Evolutionary conservation across 2,329 filamentous ascomycete genomes (phyloP).

Genomic region (Leptographium procerum): DNA sequence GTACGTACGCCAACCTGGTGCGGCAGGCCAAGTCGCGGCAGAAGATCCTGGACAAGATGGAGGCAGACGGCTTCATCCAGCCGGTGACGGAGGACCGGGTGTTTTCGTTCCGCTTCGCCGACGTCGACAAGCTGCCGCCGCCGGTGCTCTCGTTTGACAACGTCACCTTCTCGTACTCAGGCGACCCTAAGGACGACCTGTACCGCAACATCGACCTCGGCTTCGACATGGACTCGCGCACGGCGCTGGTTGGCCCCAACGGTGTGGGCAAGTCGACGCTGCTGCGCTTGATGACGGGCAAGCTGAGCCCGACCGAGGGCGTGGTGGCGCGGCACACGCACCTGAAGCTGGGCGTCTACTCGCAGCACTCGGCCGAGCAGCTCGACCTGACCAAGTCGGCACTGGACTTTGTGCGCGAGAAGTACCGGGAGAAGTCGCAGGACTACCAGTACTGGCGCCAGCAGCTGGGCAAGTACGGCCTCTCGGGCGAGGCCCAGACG

Average conservation of each 20-base stretch:
- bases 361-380: constrained; percentile 96
- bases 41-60: constrained; percentile 99
- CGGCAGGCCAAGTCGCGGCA: constrained; percentile 97
- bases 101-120: constrained; percentile 96
- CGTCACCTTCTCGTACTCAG: constrained; percentile 96
- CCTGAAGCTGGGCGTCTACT: constrained; percentile 96
- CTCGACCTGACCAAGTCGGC: constrained; percentile 96
- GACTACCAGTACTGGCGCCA: constrained; percentile 99
- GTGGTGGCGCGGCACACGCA: constrained; percentile 87
- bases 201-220: constrained; percentile 96
- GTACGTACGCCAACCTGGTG: constrained; percentile 99
- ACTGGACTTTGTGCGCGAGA: constrained; percentile 94
- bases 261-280: constrained; percentile 98
- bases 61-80: constrained; percentile 97
- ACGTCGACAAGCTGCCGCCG: constrained; percentile 97
- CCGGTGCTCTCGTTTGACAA: constrained; percentile 94
- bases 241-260: constrained; percentile 92
- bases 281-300: constrained; percentile 91
- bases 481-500: constrained; percentile 87
- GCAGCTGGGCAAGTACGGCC: constrained; percentile 88
- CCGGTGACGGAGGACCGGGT: constrained; percentile 74
- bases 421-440: constrained; percentile 78
- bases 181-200: constrained; percentile 76
- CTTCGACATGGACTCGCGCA: constrained; percentile 99
- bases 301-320: constrained; percentile 75